Percentiles rank a stretch among this genome's conserved stretches.
Conservation (phyloP, 2,329 filamentous ascomycete species). For the Trichoderma sp. region DNA sequence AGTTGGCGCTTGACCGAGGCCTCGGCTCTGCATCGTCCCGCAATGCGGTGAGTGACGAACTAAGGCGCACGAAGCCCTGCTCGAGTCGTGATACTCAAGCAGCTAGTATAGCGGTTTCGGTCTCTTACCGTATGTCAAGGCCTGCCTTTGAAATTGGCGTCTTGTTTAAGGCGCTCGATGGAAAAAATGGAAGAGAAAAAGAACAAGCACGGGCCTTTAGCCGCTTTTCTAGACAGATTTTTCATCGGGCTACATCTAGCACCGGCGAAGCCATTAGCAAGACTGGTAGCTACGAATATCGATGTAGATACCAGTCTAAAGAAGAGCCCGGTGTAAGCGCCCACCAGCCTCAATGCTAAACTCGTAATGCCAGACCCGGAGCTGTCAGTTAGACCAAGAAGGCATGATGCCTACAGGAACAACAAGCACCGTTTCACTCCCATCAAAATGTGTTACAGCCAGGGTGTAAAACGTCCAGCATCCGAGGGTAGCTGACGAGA, state of each 20-base stretch:
- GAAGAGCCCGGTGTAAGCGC: not conserved
- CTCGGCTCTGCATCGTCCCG: constrained; percentile 17
- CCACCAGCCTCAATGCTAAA: not conserved
- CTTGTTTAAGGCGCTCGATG: not conserved
- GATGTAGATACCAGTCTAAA: not conserved
- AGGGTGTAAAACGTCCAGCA: constrained; percentile 7
- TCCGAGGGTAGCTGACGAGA: constrained; percentile 7
- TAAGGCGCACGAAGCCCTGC: not conserved
- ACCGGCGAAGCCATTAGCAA: not conserved
- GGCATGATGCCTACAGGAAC: not conserved
- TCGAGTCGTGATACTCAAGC: constrained; percentile 10
- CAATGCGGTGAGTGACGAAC: constrained; percentile 15
- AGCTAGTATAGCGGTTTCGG: not conserved
- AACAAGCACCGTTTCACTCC: not conserved
- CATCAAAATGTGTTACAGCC: not conserved
- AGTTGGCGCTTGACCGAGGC: constrained; percentile 11
- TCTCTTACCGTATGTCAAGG: not conserved
- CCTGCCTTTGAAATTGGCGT: not conserved
- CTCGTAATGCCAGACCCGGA: not conserved
- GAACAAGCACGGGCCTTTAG: not conserved
- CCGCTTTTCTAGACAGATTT: not conserved
- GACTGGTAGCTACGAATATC: not conserved
- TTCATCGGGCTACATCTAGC: not conserved
- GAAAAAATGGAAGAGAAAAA: not conserved
- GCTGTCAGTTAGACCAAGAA: not conserved